Evolutionary conservation across 208 protist species (phyloP), one percentile per base, ranked within the genome.

Genomic region (Naegleria lovaniensis): DNA sequence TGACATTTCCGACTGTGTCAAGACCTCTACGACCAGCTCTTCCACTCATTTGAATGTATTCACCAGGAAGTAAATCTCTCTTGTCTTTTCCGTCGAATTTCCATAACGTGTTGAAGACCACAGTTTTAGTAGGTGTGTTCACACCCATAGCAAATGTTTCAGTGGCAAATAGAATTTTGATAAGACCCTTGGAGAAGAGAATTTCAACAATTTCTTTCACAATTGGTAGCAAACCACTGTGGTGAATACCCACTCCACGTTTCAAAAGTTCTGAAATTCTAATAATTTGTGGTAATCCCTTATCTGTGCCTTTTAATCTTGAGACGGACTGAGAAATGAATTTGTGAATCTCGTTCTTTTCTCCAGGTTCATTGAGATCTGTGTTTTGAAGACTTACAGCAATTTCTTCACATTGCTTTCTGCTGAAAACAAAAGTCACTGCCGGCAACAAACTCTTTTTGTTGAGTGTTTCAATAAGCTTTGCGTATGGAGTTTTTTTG

Each of bases 21-120:
- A 90, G 55, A 48, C 90, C 90, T 89, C 90, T 87, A 36, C 96
- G 48, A 25, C 97, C 97, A 16, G 97, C 97, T 51, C 97, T 93
- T 25, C 97, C 97, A 91, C 92, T 93, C 97, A 98, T 98, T 91
- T 98, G 97, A n/a, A 93, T 98, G 85, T 97, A 98, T 92, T 98
- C 96, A 48, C 94, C 95, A 87, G 92, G 79, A 0, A 93, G 40
- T 7, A 97, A 88, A 22, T 96, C 91, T 79, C 96, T 75, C 19
- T 94, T 93, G 0, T 83, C 88, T 13, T 38, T 92, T 39, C 95
- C 95, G 91, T 95, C 94, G 52, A 92, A 92, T 83, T 97, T 96
- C 83, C 91, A 36, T 5, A 33, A 29, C 4, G 4, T 29, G 33
- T 88, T 89, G 83, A 98, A 98, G 0, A 98, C 93, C 0, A 98